Evolutionary conservation across 306 rosid species (phyloP).

Genomic region (Pyrus bretschneideri): DNA sequence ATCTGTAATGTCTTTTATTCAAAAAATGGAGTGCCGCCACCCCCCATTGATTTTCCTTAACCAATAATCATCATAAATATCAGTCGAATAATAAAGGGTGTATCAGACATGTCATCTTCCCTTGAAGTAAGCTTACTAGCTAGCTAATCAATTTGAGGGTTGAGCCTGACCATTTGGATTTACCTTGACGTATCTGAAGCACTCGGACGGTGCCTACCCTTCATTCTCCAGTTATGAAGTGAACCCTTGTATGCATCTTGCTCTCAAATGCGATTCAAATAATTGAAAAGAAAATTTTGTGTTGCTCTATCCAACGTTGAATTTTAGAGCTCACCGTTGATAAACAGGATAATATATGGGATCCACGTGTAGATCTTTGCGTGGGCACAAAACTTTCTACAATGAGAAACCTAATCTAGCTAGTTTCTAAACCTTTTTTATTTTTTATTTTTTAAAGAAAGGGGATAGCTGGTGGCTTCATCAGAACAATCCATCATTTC

Average conservation of each 20-base stretch:
- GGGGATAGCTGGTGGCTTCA: too few relatives aligned
- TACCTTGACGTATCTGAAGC: neutral
- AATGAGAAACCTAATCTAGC: too few relatives aligned
- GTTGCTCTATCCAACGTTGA: neutral
- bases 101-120: too few relatives aligned
- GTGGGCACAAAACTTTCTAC: neutral
- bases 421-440: neutral
- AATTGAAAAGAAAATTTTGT: neutral
- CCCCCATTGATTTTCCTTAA: too few relatives aligned
- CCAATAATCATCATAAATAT: too few relatives aligned
- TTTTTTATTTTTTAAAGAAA: too few relatives aligned
- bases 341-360: neutral
- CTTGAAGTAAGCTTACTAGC: neutral
- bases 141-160: neutral
- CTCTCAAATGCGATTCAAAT: neutral
- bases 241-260: neutral
- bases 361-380: neutral
- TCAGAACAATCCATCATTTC: rapidly evolving
- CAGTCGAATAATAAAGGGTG: too few relatives aligned
- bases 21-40: too few relatives aligned
- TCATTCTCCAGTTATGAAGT: neutral
- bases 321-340: neutral
- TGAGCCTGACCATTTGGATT: neutral
- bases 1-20: too few relatives aligned
- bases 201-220: neutral